Evolutionary conservation across 768 basidiomycete genomes (phyloP).

Genomic region (Kwoniella dendrophila): DNA sequence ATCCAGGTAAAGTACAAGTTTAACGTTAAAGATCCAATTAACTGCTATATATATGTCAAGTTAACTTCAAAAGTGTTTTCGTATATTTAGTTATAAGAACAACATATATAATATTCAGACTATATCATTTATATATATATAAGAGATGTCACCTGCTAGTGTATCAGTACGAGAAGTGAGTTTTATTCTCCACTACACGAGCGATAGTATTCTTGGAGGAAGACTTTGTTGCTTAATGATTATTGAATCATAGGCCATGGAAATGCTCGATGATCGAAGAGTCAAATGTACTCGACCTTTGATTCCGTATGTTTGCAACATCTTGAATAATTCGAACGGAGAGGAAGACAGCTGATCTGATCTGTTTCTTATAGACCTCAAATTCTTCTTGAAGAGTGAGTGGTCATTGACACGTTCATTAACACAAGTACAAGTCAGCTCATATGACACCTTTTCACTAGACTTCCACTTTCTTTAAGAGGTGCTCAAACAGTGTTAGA

Average conservation of each 20-base stretch:
- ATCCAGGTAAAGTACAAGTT: too few species aligned
- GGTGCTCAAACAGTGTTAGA: slow-evolving; percentile 84
- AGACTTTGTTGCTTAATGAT: too few species aligned
- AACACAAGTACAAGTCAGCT: neutral
- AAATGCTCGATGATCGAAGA: slow-evolving; percentile 80
- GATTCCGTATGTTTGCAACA: slow-evolving; percentile 63
- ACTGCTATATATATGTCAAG: neutral
- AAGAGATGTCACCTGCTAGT: slow-evolving; percentile 9
- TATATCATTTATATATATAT: too few species aligned
- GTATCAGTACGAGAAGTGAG: slow-evolving; percentile 21
- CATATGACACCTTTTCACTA: neutral
- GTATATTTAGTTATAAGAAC: neutral
- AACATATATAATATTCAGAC: too few species aligned
- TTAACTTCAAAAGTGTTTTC: neutral
- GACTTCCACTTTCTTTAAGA: slow-evolving; percentile 63
- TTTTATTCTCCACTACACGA: neutral
- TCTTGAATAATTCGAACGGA: too few species aligned
- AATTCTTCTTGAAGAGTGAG: slow-evolving; percentile 82
- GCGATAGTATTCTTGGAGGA: too few species aligned
- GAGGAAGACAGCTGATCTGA: too few species aligned
- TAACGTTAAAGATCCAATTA: slow-evolving; percentile 4
- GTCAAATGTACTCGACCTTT: slow-evolving; percentile 84
- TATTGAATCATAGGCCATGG: slow-evolving; percentile 47
- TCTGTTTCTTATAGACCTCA: slow-evolving; percentile 62
- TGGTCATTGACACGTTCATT: too few species aligned